phyloP scores from a whole-genome alignment of 2,329 filamentous ascomycete species.

The Talaromyces sp. region DNA sequence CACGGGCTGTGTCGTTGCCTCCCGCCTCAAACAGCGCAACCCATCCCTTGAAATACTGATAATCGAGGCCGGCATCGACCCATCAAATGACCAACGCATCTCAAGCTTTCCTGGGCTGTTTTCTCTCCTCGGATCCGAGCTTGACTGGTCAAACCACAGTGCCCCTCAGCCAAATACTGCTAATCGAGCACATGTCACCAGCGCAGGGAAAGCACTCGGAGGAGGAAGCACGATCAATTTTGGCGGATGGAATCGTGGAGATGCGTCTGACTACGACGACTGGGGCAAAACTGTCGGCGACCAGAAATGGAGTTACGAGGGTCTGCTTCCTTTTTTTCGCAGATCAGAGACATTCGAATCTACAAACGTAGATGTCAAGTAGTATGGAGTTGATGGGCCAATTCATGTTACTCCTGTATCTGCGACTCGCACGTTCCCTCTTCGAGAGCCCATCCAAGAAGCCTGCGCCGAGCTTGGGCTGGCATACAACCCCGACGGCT shows the following conservation, averaged over 20 bases:
- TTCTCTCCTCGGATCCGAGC: background rate
- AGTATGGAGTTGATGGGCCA: constrained; percentile 27
- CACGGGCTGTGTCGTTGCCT: background rate
- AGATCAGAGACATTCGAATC: constrained; percentile 34
- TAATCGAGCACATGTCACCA: constrained; percentile 14
- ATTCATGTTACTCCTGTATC: constrained; percentile 26
- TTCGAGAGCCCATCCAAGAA: constrained; percentile 31
- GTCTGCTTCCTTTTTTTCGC: constrained; percentile 44
- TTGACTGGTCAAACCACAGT: background rate
- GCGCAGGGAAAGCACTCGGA: constrained; percentile 35
- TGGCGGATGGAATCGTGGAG: constrained; percentile 42
- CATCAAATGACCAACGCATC: background rate
- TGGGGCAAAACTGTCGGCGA: constrained; percentile 44
- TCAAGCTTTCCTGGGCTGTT: background rate
- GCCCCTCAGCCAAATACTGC: background rate
- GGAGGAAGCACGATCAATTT: constrained; percentile 42
- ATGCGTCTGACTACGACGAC: constrained; percentile 42
- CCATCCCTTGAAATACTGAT: background rate
- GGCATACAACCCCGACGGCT: too few relatives aligned
- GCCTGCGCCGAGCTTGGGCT: constrained; percentile 38
- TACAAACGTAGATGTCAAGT: constrained; percentile 15
- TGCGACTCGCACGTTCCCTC: constrained; percentile 32
- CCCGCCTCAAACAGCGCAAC: background rate
- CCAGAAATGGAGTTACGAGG: constrained; percentile 43
- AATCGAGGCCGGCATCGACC: constrained; percentile 9